Conservation (phyloP, 1,284 basidiomycete species). For the Cerrena zonata region DNA sequence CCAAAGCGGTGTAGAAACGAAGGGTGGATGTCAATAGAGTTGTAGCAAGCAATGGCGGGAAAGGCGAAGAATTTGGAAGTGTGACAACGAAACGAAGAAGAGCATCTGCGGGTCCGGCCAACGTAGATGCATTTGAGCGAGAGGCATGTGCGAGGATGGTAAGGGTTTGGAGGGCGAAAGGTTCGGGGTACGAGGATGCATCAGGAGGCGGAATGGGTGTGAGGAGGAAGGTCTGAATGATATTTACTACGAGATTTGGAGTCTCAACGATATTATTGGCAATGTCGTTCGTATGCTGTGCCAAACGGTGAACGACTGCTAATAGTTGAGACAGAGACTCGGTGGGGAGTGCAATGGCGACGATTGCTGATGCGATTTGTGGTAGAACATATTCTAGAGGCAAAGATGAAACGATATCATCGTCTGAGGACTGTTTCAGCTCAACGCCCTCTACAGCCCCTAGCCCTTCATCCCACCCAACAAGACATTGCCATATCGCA, state of each 20-base stretch:
- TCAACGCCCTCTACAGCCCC: conserved; percentile 46
- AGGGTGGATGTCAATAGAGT: conserved; percentile 56
- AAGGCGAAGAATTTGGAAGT: background rate
- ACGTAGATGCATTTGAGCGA: conserved; percentile 56
- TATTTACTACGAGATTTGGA: conserved; percentile 46
- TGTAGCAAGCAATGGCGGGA: conserved; percentile 35
- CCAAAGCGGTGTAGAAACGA: conserved; percentile 62
- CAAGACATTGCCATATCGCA: conserved; percentile 64
- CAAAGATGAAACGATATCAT: conserved; percentile 34
- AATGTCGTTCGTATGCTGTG: conserved; percentile 47
- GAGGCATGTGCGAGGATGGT: conserved; percentile 58
- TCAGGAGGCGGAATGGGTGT: conserved; percentile 39
- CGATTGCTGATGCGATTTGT: conserved; percentile 38
- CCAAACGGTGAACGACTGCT: conserved; percentile 56
- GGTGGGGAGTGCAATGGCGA: conserved; percentile 37
- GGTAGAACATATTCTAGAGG: conserved; percentile 53
- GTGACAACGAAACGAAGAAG: conserved; percentile 71
- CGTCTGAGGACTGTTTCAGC: conserved; percentile 22
- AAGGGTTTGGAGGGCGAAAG: conserved; percentile 57
- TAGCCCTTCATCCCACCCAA: conserved; percentile 48
- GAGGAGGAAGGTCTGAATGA: conserved; percentile 54
- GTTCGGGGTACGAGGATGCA: conserved; percentile 35
- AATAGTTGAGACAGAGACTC: conserved; percentile 57
- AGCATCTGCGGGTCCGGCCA: conserved; percentile 55
- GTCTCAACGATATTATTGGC: conserved; percentile 53